Evolutionary conservation across 2,329 filamentous ascomycete species (phyloP).

Genomic region (Fusarium tanahbumbuense): DNA sequence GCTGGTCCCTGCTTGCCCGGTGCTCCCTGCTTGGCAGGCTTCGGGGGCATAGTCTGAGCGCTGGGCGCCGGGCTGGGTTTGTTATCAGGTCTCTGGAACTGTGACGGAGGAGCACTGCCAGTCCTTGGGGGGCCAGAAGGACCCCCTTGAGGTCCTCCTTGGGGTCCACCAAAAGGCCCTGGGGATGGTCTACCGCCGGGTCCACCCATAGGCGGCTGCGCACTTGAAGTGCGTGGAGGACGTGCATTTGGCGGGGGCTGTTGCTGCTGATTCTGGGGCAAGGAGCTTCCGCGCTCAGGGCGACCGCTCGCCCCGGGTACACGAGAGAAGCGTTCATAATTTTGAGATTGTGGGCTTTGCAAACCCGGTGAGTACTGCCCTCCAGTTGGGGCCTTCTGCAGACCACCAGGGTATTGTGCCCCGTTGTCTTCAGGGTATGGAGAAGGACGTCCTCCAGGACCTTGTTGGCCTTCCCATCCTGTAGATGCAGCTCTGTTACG

Average conservation of each 20-base stretch:
- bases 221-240: constrained; percentile 42
- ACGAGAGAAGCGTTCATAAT: constrained; percentile 49
- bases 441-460: constrained; percentile 40
- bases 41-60: constrained; percentile 53
- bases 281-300: constrained; percentile 51
- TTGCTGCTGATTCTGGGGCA: constrained; percentile 41
- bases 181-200: constrained; percentile 43
- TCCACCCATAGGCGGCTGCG: constrained; percentile 37
- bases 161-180: constrained; percentile 34
- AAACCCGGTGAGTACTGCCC: constrained; percentile 39
- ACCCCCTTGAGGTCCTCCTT: constrained; percentile 31
- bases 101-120: constrained; percentile 54
- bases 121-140: constrained; percentile 45
- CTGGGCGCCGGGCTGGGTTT: constrained; percentile 49
- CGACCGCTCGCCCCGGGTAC: constrained; percentile 48
- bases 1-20: constrained; percentile 79
- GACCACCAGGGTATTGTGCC: constrained; percentile 46
- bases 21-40: constrained; percentile 74
- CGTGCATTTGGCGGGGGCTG: constrained; percentile 20
- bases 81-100: constrained; percentile 44
- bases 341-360: constrained; percentile 37
- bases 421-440: constrained; percentile 44
- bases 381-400: constrained; percentile 45
- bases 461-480: constrained; percentile 55
- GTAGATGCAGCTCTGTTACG: constrained; percentile 58